These are phyloP conservation scores for Sporothrix curviconia DNA, from an alignment of 2,329 filamentous ascomycete species.

Conservation along the genomic window DNA sequence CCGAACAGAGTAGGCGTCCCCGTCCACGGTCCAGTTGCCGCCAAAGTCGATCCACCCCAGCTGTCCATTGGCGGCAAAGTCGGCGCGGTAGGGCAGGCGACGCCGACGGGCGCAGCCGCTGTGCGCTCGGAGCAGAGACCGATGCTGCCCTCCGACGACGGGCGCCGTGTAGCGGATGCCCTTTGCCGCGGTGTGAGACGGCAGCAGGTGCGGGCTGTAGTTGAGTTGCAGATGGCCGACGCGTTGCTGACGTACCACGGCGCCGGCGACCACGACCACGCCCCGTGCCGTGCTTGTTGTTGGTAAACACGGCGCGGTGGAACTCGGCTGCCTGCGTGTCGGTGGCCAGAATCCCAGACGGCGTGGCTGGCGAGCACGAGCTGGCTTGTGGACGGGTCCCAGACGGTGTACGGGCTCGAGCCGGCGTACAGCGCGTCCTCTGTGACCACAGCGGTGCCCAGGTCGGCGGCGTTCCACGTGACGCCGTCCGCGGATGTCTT, in stretches of 20 bases:
- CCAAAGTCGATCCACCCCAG: constrained; percentile 1
- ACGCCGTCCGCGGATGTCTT: not conserved
- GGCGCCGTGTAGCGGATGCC: not conserved
- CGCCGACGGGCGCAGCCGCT: not conserved
- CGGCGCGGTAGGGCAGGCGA: not conserved
- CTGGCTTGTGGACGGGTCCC: not conserved
- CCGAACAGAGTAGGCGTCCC: not conserved
- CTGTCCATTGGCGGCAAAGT: not conserved
- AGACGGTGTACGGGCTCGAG: constrained; percentile 1
- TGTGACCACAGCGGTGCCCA: not conserved
- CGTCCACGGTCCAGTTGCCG: not conserved
- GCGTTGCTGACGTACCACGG: not conserved
- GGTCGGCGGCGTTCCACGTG: not conserved
- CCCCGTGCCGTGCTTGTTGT: not conserved
- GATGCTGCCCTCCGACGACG: not conserved
- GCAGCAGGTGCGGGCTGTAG: not conserved
- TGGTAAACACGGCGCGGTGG: not conserved
- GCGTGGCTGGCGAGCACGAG: not conserved
- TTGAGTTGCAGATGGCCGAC: constrained; percentile 2
- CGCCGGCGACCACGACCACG: not conserved
- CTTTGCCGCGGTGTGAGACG: not conserved
- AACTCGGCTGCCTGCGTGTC: not conserved
- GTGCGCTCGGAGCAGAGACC: constrained; percentile 3
- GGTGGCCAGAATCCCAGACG: not conserved
- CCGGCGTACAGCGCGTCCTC: not conserved